phyloP scores from a whole-genome alignment of 108 stramenopile species.

The Aurantiochytrium sp. region DNA sequence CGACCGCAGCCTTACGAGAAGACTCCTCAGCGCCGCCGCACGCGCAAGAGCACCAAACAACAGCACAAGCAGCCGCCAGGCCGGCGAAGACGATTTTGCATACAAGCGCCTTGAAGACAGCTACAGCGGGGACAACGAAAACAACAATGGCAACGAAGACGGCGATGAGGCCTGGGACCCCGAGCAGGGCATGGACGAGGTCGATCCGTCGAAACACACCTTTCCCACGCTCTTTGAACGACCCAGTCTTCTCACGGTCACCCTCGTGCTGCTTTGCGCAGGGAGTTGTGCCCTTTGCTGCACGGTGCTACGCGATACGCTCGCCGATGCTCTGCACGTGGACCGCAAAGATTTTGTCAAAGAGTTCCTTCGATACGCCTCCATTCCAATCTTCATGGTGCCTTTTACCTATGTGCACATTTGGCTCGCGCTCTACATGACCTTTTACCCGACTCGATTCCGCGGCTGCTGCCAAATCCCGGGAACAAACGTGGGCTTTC shows the following conservation, averaged over 20 bases:
- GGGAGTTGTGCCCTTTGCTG: not conserved
- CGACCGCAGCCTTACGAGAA: not conserved
- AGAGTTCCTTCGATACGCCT: not conserved
- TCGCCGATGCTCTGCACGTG: not conserved
- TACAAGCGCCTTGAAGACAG: not conserved
- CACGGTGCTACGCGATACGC: not conserved
- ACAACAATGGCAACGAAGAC: too few species aligned
- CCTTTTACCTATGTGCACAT: not conserved
- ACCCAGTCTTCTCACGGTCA: not conserved
- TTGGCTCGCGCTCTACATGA: not conserved
- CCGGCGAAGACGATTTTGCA: not conserved
- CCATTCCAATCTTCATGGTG: conserved; percentile 1
- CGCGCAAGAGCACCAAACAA: not conserved
- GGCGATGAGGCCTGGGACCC: not conserved
- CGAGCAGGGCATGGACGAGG: too few species aligned
- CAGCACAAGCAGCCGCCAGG: not conserved
- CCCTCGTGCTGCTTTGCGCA: not conserved
- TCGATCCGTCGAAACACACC: not conserved
- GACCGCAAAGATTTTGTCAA: not conserved
- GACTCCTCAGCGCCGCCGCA: not conserved
- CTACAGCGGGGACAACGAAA: not conserved
- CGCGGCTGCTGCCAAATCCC: not conserved
- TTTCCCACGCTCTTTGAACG: not conserved
- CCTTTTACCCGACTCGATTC: not conserved
- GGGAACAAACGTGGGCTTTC: conserved; percentile 22